Percentiles rank a stretch among this genome's conserved stretches.
Evolutionary conservation across 495 filamentous ascomycete species (phyloP).

Genomic region (Cercophora samala): DNA sequence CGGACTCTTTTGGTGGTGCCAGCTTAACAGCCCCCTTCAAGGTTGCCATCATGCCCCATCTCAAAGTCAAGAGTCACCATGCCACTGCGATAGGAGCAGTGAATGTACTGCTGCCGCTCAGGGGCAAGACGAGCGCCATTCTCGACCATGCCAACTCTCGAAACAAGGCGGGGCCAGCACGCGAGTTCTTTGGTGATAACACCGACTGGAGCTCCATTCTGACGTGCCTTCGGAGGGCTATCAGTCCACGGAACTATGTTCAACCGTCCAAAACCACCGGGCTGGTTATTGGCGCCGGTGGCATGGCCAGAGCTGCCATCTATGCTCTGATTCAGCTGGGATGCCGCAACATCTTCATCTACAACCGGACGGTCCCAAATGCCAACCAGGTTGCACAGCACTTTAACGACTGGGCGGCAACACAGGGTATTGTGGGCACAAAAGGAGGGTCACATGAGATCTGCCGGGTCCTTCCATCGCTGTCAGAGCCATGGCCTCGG

Average conservation of each 20-base stretch:
- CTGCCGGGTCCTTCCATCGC: constrained; percentile 58
- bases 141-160: constrained; percentile 64
- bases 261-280: constrained; percentile 63
- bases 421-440: constrained; percentile 26
- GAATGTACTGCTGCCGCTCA: constrained; percentile 75
- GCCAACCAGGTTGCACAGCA: constrained; percentile 67
- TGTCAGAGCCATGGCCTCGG: constrained; percentile 62
- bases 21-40: constrained; percentile 75
- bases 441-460: constrained; percentile 41
- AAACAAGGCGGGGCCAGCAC: constrained; percentile 60
- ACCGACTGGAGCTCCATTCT: constrained; percentile 78
- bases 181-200: constrained; percentile 77
- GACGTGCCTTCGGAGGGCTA: constrained; percentile 65
- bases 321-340: constrained; percentile 77
- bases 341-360: constrained; percentile 75
- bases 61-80: constrained; percentile 68
- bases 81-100: constrained; percentile 78
- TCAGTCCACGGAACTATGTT: constrained; percentile 76
- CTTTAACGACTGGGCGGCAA: constrained; percentile 55
- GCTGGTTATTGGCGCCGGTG: constrained; percentile 74
- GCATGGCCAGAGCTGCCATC: constrained; percentile 76
- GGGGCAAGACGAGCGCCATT: constrained; percentile 56
- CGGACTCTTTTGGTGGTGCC: constrained; percentile 68
- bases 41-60: constrained; percentile 63
- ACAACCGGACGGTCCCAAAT: constrained; percentile 62